phyloP scores from a whole-genome alignment of 805 yeast genomes.

The Saccharomycopsis fermentans region DNA sequence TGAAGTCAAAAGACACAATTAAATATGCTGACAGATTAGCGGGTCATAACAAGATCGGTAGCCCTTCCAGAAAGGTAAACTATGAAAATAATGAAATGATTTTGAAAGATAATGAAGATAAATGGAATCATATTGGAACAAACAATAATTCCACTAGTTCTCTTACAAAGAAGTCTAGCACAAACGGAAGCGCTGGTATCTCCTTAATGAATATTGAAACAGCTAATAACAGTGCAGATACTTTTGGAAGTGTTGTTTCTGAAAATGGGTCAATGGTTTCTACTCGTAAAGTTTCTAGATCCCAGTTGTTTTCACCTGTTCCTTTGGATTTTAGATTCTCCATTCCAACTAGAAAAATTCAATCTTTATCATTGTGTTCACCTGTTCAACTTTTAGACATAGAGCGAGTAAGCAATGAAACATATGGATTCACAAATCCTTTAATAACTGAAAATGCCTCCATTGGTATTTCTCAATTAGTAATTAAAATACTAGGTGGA shows the following conservation, averaged over 20 bases:
- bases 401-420: constrained; percentile 48
- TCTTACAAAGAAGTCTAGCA: constrained; percentile 4
- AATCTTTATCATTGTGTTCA: constrained; percentile 46
- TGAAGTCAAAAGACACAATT: constrained; percentile 52
- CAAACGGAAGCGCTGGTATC: background rate
- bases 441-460: constrained; percentile 58
- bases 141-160: constrained; percentile 3
- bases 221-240: background rate
- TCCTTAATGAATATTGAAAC: background rate
- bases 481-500: constrained; percentile 61
- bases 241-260: background rate
- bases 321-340: constrained; percentile 11
- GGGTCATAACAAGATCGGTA: constrained; percentile 52
- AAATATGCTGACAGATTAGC: constrained; percentile 58
- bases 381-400: constrained; percentile 74
- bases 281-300: background rate
- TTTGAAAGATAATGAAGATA: constrained; percentile 38
- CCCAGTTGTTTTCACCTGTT: constrained; percentile 13
- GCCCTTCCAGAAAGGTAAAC: constrained; percentile 33
- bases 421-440: constrained; percentile 38
- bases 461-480: constrained; percentile 48
- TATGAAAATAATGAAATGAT: constrained; percentile 70
- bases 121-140: constrained; percentile 37
- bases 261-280: background rate
- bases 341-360: constrained; percentile 17